Evolutionary conservation across 306 rosid genomes (phyloP).

Genomic region (Hylodesmum podocarpum): DNA sequence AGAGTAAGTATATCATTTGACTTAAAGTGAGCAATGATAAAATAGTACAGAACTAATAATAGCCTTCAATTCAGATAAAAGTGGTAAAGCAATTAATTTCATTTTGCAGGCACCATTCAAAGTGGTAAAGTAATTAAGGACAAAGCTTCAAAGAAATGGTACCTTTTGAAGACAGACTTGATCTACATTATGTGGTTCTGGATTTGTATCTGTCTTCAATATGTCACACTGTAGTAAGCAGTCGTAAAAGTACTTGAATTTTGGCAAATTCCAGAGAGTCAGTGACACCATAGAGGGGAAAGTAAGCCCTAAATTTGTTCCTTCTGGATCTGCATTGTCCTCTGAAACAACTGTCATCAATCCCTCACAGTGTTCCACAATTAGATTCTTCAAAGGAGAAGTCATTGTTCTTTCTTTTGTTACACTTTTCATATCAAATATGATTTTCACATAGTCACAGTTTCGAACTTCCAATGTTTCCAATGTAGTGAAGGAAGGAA

Average conservation of each 20-base stretch:
- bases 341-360: not conserved
- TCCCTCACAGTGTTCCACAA: not conserved
- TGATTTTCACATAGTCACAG: not conserved
- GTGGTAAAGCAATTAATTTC: not conserved
- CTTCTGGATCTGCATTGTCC: not conserved
- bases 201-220: not conserved
- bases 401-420: not conserved
- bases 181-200: not conserved
- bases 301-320: not conserved
- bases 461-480: not conserved
- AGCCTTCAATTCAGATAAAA: not conserved
- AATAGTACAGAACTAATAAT: not conserved
- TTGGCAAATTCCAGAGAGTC: too few species aligned
- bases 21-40: not conserved
- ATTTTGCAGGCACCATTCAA: not conserved
- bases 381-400: not conserved
- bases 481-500: not conserved
- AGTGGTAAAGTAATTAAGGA: not conserved
- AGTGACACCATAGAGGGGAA: not conserved
- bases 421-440: constrained; percentile 15
- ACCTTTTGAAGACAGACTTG: not conserved
- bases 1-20: not conserved
- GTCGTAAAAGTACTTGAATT: not conserved
- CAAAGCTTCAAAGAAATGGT: not conserved
- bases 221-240: not conserved